phyloP scores from a whole-genome alignment of 805 yeast genomes.

The Myxozyma vanderwaltii region DNA sequence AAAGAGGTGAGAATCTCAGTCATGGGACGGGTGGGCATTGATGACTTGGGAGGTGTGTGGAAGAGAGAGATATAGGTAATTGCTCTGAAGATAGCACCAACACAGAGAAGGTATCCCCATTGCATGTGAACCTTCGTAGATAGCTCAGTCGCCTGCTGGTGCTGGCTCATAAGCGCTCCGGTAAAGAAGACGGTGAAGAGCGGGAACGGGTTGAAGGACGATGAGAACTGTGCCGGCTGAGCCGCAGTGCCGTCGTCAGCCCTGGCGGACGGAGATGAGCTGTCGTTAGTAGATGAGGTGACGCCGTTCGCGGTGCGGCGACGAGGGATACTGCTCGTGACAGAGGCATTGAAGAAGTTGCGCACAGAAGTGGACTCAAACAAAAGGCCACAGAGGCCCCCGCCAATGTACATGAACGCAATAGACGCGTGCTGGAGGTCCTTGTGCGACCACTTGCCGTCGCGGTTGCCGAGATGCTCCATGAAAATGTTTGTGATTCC shows the following conservation, averaged over 20 bases:
- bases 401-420: constrained; percentile 88
- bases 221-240: constrained; percentile 39
- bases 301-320: constrained; percentile 10
- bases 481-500: constrained; percentile 87
- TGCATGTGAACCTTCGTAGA: constrained; percentile 83
- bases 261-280: constrained; percentile 2
- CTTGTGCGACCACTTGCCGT: constrained; percentile 85
- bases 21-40: constrained; percentile 69
- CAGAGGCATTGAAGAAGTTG: constrained; percentile 33
- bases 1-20: constrained; percentile 83
- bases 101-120: constrained; percentile 88
- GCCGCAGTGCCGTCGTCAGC: constrained; percentile 23
- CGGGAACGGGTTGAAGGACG: constrained; percentile 94
- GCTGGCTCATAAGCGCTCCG: constrained; percentile 93
- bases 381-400: constrained; percentile 87
- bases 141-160: constrained; percentile 76
- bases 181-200: constrained; percentile 94
- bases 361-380: constrained; percentile 57
- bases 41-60: constrained; percentile 43
- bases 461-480: constrained; percentile 80
- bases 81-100: constrained; percentile 77
- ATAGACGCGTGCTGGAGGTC: constrained; percentile 88
- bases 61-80: constrained; percentile 61
- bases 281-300: not conserved
- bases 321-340: not conserved